These are phyloP conservation scores for Podospora comata DNA, from an alignment of 495 filamentous ascomycete species.

Conservation along the genomic window DNA sequence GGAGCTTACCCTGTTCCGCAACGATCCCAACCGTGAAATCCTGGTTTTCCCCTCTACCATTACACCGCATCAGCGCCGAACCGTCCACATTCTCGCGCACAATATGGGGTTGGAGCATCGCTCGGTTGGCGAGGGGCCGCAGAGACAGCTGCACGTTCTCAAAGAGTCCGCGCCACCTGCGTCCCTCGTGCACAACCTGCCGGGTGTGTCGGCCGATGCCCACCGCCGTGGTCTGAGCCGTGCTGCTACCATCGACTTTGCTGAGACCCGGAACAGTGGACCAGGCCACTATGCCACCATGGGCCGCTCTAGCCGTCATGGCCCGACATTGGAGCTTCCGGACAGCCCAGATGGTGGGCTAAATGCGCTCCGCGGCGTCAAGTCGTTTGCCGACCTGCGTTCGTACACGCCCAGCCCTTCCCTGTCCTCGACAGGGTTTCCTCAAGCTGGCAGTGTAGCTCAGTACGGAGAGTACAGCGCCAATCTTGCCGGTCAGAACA, in stretches of 20 bases:
- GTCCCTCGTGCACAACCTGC: slow-evolving; percentile 50
- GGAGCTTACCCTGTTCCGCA: slow-evolving; percentile 83
- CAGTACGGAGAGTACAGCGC: slow-evolving; percentile 48
- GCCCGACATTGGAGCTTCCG: slow-evolving; percentile 75
- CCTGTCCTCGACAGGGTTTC: slow-evolving; percentile 64
- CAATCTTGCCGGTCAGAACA: slow-evolving; percentile 36
- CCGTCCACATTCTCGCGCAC: slow-evolving; percentile 90
- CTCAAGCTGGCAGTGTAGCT: slow-evolving; percentile 61
- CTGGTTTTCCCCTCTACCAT: slow-evolving; percentile 78
- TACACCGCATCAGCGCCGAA: slow-evolving; percentile 77
- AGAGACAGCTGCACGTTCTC: slow-evolving; percentile 84
- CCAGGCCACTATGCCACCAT: slow-evolving; percentile 67
- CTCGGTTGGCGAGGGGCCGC: slow-evolving; percentile 80
- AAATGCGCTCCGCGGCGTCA: slow-evolving; percentile 73
- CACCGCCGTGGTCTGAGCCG: slow-evolving; percentile 81
- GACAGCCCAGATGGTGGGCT: slow-evolving; percentile 67
- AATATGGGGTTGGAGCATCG: slow-evolving; percentile 88
- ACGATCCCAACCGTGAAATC: slow-evolving; percentile 69
- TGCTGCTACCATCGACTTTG: slow-evolving; percentile 97
- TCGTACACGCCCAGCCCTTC: slow-evolving; percentile 94
- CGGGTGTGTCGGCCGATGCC: slow-evolving; percentile 65
- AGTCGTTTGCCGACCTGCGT: slow-evolving; percentile 93
- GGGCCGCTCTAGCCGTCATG: slow-evolving; percentile 61
- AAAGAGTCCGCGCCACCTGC: slow-evolving; percentile 51
- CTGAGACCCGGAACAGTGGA: slow-evolving; percentile 73